A percentile compares a stretch with the other conserved stretches of the same genome.
phyloP scores from a whole-genome alignment of 352 stramenopile species.

The Phytophthora sp. region DNA sequence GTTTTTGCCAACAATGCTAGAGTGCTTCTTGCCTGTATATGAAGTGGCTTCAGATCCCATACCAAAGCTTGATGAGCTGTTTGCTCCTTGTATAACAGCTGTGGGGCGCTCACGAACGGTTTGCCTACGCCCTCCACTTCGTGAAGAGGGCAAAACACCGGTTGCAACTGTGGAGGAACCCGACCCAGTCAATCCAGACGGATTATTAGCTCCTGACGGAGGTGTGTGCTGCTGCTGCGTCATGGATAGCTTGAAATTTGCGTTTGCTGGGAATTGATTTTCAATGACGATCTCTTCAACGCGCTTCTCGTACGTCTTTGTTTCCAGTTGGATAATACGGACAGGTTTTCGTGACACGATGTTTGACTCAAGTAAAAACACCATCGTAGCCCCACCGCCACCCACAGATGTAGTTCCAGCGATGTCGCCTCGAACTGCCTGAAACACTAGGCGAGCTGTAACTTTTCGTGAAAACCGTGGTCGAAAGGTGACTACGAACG shows the following conservation, averaged over 20 bases:
- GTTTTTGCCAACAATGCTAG: slow-evolving; percentile 21
- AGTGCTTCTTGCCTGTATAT: slow-evolving; percentile 2
- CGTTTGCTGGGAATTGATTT: slow-evolving; percentile 85
- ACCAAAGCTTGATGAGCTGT: slow-evolving; percentile 6
- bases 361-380: slow-evolving; percentile 89
- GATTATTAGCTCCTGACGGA: neutral
- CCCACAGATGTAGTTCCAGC: slow-evolving; percentile 19
- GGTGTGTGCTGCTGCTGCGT: slow-evolving; percentile 44
- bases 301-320: slow-evolving; percentile 81
- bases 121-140: slow-evolving; percentile 18
- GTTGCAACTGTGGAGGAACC: neutral
- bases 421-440: slow-evolving; percentile 59
- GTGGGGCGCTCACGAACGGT: neutral
- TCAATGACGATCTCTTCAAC: slow-evolving; percentile 81
- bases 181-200: neutral
- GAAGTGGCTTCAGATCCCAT: slow-evolving; percentile 1
- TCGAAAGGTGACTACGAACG: slow-evolving; percentile 85
- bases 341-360: slow-evolving; percentile 81
- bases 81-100: slow-evolving; percentile 4
- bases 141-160: slow-evolving; percentile 10
- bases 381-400: slow-evolving; percentile 76
- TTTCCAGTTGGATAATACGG: slow-evolving; percentile 81
- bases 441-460: slow-evolving; percentile 90
- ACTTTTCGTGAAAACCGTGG: slow-evolving; percentile 88
- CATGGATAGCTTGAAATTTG: slow-evolving; percentile 79